A percentile compares a stretch with the other conserved stretches of the same genome.
Conservation (phyloP, 257 asterid species). For the Ligustrum vulgare region DNA sequence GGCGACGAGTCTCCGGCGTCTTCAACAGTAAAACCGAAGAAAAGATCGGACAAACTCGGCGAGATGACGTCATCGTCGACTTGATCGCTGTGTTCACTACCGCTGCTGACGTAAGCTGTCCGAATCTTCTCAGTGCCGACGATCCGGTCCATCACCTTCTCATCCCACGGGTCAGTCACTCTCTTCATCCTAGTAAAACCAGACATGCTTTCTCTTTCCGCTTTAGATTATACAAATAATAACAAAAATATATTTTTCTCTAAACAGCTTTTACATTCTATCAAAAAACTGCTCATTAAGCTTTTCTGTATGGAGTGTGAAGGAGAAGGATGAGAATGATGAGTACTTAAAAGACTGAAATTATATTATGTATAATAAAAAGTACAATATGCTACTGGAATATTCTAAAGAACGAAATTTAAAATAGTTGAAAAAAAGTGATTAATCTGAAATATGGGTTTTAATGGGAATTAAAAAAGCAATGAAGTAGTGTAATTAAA, state of each 20-base stretch:
- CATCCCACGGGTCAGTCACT: conserved; percentile 56
- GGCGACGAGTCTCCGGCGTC: conserved; percentile 17
- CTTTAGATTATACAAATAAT: background rate
- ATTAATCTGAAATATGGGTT: background rate
- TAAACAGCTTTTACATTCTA: no score
- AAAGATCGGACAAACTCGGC: conserved; percentile 49
- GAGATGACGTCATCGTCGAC: conserved; percentile 39
- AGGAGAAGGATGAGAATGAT: no score
- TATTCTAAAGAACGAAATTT: conserved; percentile 32
- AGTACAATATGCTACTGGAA: conserved; percentile 31
- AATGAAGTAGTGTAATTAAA: no score
- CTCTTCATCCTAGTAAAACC: conserved; percentile 37
- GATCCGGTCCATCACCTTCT: conserved; percentile 54
- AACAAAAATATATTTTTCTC: background rate
- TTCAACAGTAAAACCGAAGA: conserved; percentile 35
- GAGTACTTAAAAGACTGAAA: conserved; percentile 17
- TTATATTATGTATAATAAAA: conserved; percentile 11
- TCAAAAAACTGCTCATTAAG: no score
- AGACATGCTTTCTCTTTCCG: conserved; percentile 24
- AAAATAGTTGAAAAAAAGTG: no score
- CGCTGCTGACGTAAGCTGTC: conserved; percentile 64
- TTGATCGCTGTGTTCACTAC: conserved; percentile 68
- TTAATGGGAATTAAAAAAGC: conserved; percentile 17
- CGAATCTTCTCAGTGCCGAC: conserved; percentile 39
- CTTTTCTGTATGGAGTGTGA: no score